Evolutionary conservation across 257 asterid species (phyloP).

Genomic region (Coffea eugenioides): DNA sequence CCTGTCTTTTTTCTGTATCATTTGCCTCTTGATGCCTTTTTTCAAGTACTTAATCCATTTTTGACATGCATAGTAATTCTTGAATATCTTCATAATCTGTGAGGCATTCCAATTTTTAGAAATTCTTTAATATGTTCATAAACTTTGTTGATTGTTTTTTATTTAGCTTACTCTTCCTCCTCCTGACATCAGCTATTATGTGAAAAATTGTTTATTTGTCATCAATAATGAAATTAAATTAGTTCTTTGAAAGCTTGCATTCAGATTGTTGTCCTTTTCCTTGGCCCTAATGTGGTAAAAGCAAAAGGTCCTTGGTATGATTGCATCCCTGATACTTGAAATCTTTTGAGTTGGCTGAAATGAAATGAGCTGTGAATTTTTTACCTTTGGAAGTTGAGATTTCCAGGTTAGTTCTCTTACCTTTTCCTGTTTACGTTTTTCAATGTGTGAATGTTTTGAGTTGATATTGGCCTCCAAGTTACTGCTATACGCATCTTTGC

Average conservation of each 20-base stretch:
- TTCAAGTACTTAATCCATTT: no score
- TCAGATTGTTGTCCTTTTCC: conserved; percentile 59
- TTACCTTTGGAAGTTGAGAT: conserved; percentile 53
- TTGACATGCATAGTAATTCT: no score
- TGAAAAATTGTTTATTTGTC: background rate
- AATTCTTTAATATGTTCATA: no score
- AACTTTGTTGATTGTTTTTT: no score
- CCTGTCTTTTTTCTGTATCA: no score
- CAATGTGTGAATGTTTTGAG: background rate
- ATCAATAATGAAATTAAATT: conserved; percentile 9
- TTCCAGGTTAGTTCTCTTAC: conserved; percentile 45
- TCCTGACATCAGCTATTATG: no score
- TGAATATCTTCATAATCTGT: no score
- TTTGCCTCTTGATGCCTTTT: no score
- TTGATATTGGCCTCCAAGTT: background rate
- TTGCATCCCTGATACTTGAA: conserved; percentile 36
- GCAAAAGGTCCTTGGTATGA: conserved; percentile 41
- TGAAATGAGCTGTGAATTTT: conserved; percentile 43
- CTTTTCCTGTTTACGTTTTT: background rate
- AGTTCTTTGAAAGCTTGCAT: conserved; percentile 14
- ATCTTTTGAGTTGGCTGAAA: conserved; percentile 45
- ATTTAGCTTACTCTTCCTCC: no score
- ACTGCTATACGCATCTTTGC: no score
- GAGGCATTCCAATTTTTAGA: no score
- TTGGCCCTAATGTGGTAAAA: conserved; percentile 44